These are phyloP conservation scores for Ophiocordyceps robertsii DNA, from an alignment of 2,329 filamentous ascomycete genomes.

Conservation along the genomic window DNA sequence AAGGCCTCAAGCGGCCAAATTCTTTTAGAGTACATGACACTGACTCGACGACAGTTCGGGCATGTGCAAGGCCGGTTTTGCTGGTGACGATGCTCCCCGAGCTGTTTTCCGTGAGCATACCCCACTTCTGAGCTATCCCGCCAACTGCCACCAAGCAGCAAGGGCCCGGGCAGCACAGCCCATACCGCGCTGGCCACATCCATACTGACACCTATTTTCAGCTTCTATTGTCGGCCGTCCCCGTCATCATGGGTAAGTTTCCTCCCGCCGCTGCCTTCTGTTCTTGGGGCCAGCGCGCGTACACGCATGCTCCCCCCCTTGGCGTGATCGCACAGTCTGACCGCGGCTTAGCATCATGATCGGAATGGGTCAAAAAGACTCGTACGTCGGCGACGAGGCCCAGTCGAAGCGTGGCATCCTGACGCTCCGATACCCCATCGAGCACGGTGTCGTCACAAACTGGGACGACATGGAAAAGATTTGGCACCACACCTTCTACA, in stretches of 20 bases:
- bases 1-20: not conserved
- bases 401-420: slow-evolving; percentile 99
- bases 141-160: not conserved
- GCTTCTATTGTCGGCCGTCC: slow-evolving; percentile 99
- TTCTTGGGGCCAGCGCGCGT: not conserved
- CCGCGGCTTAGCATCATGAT: slow-evolving; percentile 81
- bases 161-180: not conserved
- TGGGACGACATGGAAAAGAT: slow-evolving; percentile 99
- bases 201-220: slow-evolving; percentile 31
- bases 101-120: slow-evolving; percentile 94
- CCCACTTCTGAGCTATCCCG: slow-evolving; percentile 15
- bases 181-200: not conserved
- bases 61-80: slow-evolving; percentile 99
- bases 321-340: not conserved
- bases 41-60: slow-evolving; percentile 64
- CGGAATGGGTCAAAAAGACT: slow-evolving; percentile 99
- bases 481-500: slow-evolving; percentile 99
- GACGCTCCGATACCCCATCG: slow-evolving; percentile 97
- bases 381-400: slow-evolving; percentile 99
- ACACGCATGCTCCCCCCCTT: not conserved
- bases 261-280: not conserved
- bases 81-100: slow-evolving; percentile 99
- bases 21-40: slow-evolving; percentile 7
- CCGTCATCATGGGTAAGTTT: slow-evolving; percentile 96
- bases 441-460: slow-evolving; percentile 99